Evolutionary conservation across 768 basidiomycete genomes (phyloP), one percentile per base, ranked within the genome.

Genomic region (Mycena belliarum): DNA sequence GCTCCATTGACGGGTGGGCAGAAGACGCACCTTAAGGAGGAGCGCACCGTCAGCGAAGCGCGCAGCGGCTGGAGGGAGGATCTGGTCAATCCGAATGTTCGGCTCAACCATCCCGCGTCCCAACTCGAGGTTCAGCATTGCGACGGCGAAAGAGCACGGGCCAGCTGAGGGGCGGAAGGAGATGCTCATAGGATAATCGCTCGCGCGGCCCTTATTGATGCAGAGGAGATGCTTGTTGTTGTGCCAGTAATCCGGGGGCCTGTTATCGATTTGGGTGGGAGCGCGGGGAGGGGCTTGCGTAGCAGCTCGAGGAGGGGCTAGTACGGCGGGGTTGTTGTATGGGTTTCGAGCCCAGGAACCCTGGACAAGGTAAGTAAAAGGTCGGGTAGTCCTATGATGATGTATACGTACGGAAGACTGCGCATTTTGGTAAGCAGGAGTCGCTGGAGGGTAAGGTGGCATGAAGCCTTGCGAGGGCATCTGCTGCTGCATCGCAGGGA

Each of bases 161-260:
- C 62, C 62, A 11, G 21, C 32, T 9, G 47, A 44, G 2, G 62
- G 62, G 0, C 46, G 37, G 51, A 52, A 63, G 14, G 57, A 57
- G 15, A 63, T 38, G 47, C 50, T 59, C 23, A 49, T 20, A 3
- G 58, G 57, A 18, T 29, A 63, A n/a, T 59, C 18, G 0, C 1
- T 5, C 35, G 37, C n/a, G 2, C 1, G n/a, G 2, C 50, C 50
- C 11, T 20, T 25, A 26, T 63, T 63, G 32, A 63, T 41, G 4
- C 51, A 50, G 42, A 59, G 49, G 6, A 63, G 41, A 26, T 41
- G 11, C 21, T 53, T 52, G 41, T 54, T 28, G 37, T 25, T 54
- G 58, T 63, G 62, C 62, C 62, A 63, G 47, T 56, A 54, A 41
- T 63, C 62, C 1, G 58, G 50, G 3, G 58, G 55, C 20, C 49